A percentile compares a stretch with the other conserved stretches of the same genome.
phyloP scores from a whole-genome alignment of 768 basidiomycete species.

The Serendipita vermifera region DNA sequence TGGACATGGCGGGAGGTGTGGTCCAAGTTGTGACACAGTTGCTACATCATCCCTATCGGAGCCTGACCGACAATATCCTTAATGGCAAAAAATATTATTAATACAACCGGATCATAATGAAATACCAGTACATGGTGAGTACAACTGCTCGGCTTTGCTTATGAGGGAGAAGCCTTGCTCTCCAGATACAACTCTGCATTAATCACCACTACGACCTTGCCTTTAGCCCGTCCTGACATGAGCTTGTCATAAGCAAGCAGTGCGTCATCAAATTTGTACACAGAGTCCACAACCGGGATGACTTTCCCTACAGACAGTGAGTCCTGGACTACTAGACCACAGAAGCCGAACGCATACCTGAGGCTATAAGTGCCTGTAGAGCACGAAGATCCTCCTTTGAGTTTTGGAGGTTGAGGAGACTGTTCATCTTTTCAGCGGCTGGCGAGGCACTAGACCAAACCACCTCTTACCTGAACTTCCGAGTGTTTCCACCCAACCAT shows the following conservation, averaged over 20 bases:
- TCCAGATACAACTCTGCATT: conserved; percentile 13
- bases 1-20: background rate
- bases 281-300: conserved; percentile 46
- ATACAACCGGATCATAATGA: too few species aligned
- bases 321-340: background rate
- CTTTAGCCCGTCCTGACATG: conserved; percentile 42
- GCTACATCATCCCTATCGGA: background rate
- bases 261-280: conserved; percentile 41
- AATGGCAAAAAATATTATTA: too few species aligned
- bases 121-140: too few species aligned
- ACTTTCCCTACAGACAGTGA: conserved; percentile 30
- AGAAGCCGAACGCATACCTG: conserved; percentile 26
- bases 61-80: too few species aligned
- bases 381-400: conserved; percentile 26
- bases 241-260: conserved; percentile 50
- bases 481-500: conserved; percentile 41
- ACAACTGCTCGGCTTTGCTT: too few species aligned
- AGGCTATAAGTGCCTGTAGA: conserved; percentile 28
- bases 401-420: conserved; percentile 25
- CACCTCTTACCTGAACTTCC: conserved; percentile 33
- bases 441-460: background rate
- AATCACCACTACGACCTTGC: conserved; percentile 45
- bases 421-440: conserved; percentile 15
- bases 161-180: background rate
- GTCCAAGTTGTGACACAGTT: background rate